Base-by-base conservation (phyloP, 768 basidiomycete genomes). In the Kwoniella mangroviensis region DNA sequence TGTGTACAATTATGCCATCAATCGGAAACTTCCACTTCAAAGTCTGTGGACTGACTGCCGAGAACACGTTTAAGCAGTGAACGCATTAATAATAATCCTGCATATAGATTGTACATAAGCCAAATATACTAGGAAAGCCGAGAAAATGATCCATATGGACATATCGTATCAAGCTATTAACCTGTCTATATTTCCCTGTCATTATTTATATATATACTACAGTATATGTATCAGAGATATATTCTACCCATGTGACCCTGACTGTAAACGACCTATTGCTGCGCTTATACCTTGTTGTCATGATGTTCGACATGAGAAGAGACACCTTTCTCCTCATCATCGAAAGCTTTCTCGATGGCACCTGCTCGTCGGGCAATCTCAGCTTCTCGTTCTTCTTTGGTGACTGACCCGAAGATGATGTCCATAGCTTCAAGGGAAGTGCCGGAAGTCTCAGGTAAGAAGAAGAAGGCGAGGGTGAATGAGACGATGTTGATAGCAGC, bases 331-430 rank as follows among this genome's bases (percentile, higher is more conserved):
- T 69, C 68, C 62, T 69, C 68, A 26, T 69, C 68, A 56, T 69
- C 68, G 55, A 69, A 64, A 9, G 68, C 62, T 43, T 69, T 69
- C 56, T 69, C 68, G 42, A 69, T 69, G 42, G 43, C 51, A 43
- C 45, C 45, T 22, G 68, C 68, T 26, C 68, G 49, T 28, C 24
- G 42, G 28, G 73, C 71, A 43, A 79, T 75, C 40, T 73, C 79
- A n/a, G 65, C 71, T 42, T 77, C 71, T 54, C 79, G 72, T 59
- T 79, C 68, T 54, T 81, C 79, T 60, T 76, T 74, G 34, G 74
- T 76, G 58, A 75, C 68, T 15, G 74, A 49, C 7, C 80, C 80
- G 54, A 81, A 81, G 60, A 81, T 63, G 58, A 79, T 63, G 54
- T 73, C 78, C 73, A 81, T 77, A 21, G 54, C 62, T 71, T 79